Percentiles rank a stretch among this genome's conserved stretches.
These are phyloP conservation scores for Suillus plorans DNA, from an alignment of 768 basidiomycete species.

Conservation along the genomic window DNA sequence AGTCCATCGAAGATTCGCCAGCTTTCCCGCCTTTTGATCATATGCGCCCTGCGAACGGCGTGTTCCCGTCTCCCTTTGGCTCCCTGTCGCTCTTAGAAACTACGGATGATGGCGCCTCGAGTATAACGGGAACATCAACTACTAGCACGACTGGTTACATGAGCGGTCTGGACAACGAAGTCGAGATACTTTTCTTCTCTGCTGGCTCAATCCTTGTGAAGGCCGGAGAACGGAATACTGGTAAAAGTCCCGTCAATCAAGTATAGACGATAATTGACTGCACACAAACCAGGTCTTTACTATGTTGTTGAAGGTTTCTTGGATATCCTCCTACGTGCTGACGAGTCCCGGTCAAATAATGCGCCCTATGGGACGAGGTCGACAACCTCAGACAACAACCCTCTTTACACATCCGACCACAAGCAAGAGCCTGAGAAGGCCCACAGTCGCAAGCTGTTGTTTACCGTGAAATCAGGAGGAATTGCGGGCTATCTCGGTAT, in stretches of 20 bases:
- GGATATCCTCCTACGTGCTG: constrained; percentile 79
- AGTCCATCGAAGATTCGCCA: constrained; percentile 68
- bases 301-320: constrained; percentile 96
- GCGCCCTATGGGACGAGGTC: constrained; percentile 12
- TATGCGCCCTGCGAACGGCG: constrained; percentile 32
- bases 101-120: constrained; percentile 67
- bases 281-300: constrained; percentile 60
- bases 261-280: constrained; percentile 10
- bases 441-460: constrained; percentile 66
- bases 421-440: constrained; percentile 30
- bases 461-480: constrained; percentile 95
- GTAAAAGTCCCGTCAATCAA: constrained; percentile 35
- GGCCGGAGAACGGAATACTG: constrained; percentile 88
- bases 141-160: constrained; percentile 54
- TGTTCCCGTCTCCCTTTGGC: constrained; percentile 67
- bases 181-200: constrained; percentile 92
- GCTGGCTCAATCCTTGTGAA: constrained; percentile 84
- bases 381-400: constrained; percentile 34
- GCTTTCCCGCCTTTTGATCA: constrained; percentile 49
- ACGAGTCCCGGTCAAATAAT: constrained; percentile 23
- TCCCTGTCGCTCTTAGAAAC: constrained; percentile 72
- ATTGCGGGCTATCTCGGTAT: constrained; percentile 94
- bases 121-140: constrained; percentile 60
- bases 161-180: constrained; percentile 90
- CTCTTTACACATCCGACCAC: constrained; percentile 34